Evolutionary conservation across 2,329 filamentous ascomycete species (phyloP).

Genomic region (Shiraia bambusicola): DNA sequence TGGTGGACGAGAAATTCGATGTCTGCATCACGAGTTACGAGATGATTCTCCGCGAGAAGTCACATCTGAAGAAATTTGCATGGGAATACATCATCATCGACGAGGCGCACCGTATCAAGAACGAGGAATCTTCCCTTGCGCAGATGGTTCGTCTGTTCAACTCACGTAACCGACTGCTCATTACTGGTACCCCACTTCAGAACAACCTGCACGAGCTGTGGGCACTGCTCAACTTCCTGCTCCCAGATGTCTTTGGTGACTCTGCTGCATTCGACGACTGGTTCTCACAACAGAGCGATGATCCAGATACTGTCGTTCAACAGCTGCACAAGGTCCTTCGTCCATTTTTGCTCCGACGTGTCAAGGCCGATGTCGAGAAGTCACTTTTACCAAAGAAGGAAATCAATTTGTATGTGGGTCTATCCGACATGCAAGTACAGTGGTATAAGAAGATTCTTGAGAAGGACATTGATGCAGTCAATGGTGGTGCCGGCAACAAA

Average conservation of each 20-base stretch:
- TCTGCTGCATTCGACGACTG: slow-evolving; percentile 96
- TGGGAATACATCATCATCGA: slow-evolving; percentile 99
- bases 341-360: slow-evolving; percentile 90
- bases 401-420: slow-evolving; percentile 92
- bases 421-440: slow-evolving; percentile 98
- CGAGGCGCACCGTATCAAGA: slow-evolving; percentile 98
- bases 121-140: slow-evolving; percentile 94
- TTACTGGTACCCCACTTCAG: slow-evolving; percentile 93
- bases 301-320: slow-evolving; percentile 94
- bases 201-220: slow-evolving; percentile 98
- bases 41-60: slow-evolving; percentile 95
- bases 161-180: slow-evolving; percentile 90
- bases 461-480: slow-evolving; percentile 98
- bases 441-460: slow-evolving; percentile 99
- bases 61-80: slow-evolving; percentile 92
- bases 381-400: slow-evolving; percentile 97
- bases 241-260: slow-evolving; percentile 98
- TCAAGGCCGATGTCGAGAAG: slow-evolving; percentile 98
- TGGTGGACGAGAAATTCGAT: slow-evolving; percentile 95
- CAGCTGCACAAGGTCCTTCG: slow-evolving; percentile 91
- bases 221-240: slow-evolving; percentile 93
- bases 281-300: slow-evolving; percentile 87
- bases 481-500: slow-evolving; percentile 91
- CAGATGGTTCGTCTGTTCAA: slow-evolving; percentile 96
- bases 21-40: slow-evolving; percentile 99